Conservation (phyloP, 108 stramenopile genomes). For the Pseudonitzschia multistriata region DNA sequence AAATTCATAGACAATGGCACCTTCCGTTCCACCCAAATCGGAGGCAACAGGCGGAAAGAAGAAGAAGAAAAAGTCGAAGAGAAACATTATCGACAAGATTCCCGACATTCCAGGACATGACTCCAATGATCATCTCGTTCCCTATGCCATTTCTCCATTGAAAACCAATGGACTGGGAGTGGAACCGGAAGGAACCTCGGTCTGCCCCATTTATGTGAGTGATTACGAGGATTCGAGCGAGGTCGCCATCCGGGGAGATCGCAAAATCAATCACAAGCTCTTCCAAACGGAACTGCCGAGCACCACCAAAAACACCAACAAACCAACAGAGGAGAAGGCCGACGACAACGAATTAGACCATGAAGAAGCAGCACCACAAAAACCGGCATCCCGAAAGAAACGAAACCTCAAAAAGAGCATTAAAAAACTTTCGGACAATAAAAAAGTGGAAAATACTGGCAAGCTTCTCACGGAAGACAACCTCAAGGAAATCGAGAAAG, state of each 20-base stretch:
- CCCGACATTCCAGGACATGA: not conserved
- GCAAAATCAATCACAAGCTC: not conserved
- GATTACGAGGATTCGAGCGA: constrained; percentile 12
- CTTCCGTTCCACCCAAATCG: not conserved
- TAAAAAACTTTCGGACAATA: not conserved
- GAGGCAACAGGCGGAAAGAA: not conserved
- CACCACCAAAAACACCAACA: not conserved
- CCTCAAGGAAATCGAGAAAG: not conserved
- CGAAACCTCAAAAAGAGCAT: not conserved
- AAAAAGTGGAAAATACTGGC: not conserved
- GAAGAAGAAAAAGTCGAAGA: not conserved
- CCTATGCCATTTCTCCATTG: not conserved
- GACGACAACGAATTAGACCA: not conserved
- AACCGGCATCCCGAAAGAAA: not conserved
- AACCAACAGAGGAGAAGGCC: not conserved
- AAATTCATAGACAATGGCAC: not conserved
- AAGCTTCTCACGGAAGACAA: not conserved
- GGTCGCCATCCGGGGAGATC: not conserved
- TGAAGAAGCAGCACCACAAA: constrained; percentile 6
- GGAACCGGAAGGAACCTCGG: not conserved
- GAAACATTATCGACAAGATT: constrained; percentile 11
- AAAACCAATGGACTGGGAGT: constrained; percentile 2
- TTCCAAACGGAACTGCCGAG: not conserved
- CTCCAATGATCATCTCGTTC: not conserved
- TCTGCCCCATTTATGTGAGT: constrained; percentile 10